Evolutionary conservation across 176 grass and related monocot genomes (phyloP).

Genomic region (Dendrocalamus sinicus): DNA sequence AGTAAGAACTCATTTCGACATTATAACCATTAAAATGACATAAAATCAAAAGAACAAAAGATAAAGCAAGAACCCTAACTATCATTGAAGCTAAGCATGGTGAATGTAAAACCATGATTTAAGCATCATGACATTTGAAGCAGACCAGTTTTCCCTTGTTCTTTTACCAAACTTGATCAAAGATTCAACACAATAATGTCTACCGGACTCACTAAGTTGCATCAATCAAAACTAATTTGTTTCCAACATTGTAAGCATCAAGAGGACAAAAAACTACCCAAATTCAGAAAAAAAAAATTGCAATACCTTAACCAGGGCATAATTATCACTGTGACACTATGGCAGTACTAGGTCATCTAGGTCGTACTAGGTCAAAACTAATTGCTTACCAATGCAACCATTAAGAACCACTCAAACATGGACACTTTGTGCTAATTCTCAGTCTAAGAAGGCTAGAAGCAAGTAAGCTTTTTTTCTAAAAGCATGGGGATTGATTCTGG

Average conservation of each 20-base stretch:
- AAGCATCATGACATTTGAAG: not conserved
- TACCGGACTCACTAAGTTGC: not conserved
- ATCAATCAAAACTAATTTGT: not conserved
- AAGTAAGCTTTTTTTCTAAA: not conserved
- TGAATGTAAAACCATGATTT: conserved; percentile 17
- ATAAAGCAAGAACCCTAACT: conserved; percentile 17
- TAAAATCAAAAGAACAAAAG: conserved; percentile 32
- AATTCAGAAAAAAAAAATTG: not conserved
- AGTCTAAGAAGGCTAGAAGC: not conserved
- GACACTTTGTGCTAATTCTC: not conserved
- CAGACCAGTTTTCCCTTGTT: not conserved
- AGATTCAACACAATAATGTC: conserved; percentile 8
- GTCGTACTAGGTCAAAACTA: not conserved
- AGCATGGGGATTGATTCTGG: not conserved
- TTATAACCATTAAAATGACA: conserved; percentile 38
- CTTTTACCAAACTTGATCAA: conserved; percentile 12
- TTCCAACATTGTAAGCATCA: conserved; percentile 7
- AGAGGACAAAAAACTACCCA: not conserved
- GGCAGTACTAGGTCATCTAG: not conserved
- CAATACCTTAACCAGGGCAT: not conserved
- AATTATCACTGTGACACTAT: not conserved
- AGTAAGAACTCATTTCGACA: not conserved
- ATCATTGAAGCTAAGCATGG: not conserved
- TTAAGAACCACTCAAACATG: not conserved
- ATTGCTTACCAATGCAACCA: not conserved